Evolutionary conservation across 306 rosid genomes (phyloP), one percentile per base, ranked within the genome.

Genomic region (Inga oerstediana): DNA sequence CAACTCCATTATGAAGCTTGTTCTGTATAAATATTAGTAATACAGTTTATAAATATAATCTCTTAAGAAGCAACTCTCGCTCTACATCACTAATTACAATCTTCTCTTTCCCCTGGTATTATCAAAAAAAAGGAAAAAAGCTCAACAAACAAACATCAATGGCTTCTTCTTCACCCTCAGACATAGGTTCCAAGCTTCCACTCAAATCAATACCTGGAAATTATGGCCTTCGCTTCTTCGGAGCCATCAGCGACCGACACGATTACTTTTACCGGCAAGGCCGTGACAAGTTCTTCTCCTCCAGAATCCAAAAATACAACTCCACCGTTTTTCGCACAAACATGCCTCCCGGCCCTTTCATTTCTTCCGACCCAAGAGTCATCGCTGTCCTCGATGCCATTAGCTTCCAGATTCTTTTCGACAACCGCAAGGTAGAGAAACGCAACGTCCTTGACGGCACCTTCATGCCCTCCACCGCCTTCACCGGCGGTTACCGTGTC

Each of bases 311-410:
- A 0, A 74, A 78, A 2, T 51, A 89, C 85, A 22, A 74, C 2
- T 94, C 98, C 82, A 92, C 98, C 0, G 93, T 94, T 7, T 81
- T 94, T 64, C 86, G 93, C 0, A 84, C 92, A 75, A 94, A 94
- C 87, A 89, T 92, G 95, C 97, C 97, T 0, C 98, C 97, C 0
- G 97, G 98, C 0, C 84, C 92, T 3, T 88, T 94, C 90, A 85
- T 91, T 8, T 78, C 98, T 39, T 83, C 87, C 10, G 54, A 89
- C 39, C 70, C 98, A 0, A 82, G 71, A 44, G 98, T 93, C 82
- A 2, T 94, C 3, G 87, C 84, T 15, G 80, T 94, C 0, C 81
- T 94, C 2, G 98, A 94, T 61, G 96, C 88, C 10, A 15, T 69
- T 3, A 93, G 90, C 19, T 94, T 93, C 75, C 91, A 91, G 0